These are phyloP conservation scores for Tetrastigma voinierianum DNA, from an alignment of 164 flowering plant species.

Conservation along the genomic window DNA sequence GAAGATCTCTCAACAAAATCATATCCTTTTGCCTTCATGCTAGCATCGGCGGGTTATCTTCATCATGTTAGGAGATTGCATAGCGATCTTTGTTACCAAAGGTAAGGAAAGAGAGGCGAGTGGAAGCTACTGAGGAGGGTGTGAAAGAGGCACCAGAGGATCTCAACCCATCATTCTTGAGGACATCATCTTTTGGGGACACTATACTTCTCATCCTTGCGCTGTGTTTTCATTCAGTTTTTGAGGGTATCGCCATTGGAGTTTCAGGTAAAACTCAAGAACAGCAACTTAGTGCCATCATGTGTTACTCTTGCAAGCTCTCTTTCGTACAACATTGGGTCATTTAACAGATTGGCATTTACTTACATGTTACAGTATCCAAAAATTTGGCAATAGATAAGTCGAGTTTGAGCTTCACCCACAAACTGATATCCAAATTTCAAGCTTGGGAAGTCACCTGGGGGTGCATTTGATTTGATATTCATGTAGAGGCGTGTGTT, in stretches of 20 bases:
- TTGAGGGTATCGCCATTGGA: constrained; percentile 88
- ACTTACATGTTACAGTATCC: no score
- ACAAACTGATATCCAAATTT: no score
- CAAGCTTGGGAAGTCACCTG: no score
- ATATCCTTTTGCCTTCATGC: constrained; percentile 80
- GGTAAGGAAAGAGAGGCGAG: constrained; percentile 19
- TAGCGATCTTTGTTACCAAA: constrained; percentile 25
- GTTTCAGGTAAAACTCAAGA: constrained; percentile 52
- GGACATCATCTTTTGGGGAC: constrained; percentile 55
- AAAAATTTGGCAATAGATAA: no score
- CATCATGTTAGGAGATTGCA: constrained; percentile 76
- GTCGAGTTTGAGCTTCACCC: no score
- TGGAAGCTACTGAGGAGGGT: constrained; percentile 33
- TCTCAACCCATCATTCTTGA: constrained; percentile 33
- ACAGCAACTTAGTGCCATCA: neutral
- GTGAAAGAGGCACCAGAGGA: constrained; percentile 8
- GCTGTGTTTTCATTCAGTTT: constrained; percentile 79
- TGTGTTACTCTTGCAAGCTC: no score
- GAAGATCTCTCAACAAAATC: constrained; percentile 37
- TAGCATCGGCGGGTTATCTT: constrained; percentile 67
- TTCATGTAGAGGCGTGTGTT: no score
- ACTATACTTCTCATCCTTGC: constrained; percentile 70
- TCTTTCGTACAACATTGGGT: no score
- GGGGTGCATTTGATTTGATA: no score
- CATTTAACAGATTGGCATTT: no score